Evolutionary conservation across 179 eudicot species (phyloP).

Genomic region (Heliamphora pulchella): DNA sequence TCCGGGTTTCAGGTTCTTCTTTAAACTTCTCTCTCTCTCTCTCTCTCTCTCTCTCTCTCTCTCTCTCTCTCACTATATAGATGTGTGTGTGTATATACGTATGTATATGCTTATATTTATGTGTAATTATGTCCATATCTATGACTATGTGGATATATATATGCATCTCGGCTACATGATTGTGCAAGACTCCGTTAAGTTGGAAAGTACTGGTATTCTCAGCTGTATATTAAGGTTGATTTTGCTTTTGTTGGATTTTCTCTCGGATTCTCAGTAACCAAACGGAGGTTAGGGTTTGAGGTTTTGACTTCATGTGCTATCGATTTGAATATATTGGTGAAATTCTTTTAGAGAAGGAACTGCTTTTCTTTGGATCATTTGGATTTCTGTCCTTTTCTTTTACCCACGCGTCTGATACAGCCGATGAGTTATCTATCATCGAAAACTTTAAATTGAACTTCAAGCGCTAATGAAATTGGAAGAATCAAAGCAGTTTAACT

Average conservation of each 20-base stretch:
- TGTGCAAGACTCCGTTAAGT: background rate
- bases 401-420: background rate
- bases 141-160: background rate
- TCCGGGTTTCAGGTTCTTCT: slow-evolving; percentile 37
- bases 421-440: background rate
- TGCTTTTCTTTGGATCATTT: background rate
- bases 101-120: too few relatives aligned
- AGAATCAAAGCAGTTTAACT: background rate
- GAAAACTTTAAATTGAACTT: background rate
- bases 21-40: background rate
- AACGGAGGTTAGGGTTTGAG: background rate
- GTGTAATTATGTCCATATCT: background rate
- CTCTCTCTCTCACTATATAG: background rate
- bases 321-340: background rate
- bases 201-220: background rate
- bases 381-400: background rate
- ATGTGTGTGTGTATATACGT: too few relatives aligned
- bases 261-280: background rate
- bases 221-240: background rate
- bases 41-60: background rate
- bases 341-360: background rate
- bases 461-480: background rate
- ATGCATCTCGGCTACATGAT: background rate
- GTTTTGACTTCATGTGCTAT: background rate
- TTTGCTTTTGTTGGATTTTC: background rate